phyloP scores from a whole-genome alignment of 306 rosid species.

The Prunus kanzakura region DNA sequence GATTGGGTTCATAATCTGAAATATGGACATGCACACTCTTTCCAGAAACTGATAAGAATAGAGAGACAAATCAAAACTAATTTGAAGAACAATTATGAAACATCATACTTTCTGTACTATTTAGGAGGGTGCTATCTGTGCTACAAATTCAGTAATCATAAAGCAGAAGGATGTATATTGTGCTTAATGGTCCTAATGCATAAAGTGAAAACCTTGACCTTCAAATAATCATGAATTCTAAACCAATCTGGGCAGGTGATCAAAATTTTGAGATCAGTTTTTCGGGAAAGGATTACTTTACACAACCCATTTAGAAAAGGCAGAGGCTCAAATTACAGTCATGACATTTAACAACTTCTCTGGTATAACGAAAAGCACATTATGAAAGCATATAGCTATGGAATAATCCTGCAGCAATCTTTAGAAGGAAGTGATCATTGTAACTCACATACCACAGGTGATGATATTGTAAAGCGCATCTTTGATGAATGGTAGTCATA shows the following conservation, averaged over 20 bases:
- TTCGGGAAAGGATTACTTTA: neutral
- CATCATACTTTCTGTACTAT: neutral
- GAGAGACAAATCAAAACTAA: neutral
- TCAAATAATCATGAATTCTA: neutral
- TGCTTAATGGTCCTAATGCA: neutral
- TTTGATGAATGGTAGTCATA: constrained; percentile 73
- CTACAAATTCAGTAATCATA: neutral
- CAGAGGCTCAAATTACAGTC: neutral
- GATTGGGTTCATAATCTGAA: constrained; percentile 16
- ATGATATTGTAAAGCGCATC: constrained; percentile 80
- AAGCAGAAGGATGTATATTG: neutral
- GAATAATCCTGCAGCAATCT: neutral
- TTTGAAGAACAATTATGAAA: neutral
- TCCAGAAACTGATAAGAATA: neutral
- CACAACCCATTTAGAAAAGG: neutral
- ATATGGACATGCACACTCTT: constrained; percentile 13
- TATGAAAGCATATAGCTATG: neutral
- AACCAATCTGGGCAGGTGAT: neutral
- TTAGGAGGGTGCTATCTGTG: neutral
- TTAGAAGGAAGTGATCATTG: constrained; percentile 4
- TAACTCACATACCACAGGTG: constrained; percentile 74
- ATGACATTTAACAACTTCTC: neutral
- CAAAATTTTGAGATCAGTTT: neutral
- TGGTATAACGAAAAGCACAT: neutral
- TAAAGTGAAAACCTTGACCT: neutral